Percentiles rank a stretch among this genome's conserved stretches.
Evolutionary conservation across 163 green algal species (phyloP).

Genomic region (Botryococcus braunii): DNA sequence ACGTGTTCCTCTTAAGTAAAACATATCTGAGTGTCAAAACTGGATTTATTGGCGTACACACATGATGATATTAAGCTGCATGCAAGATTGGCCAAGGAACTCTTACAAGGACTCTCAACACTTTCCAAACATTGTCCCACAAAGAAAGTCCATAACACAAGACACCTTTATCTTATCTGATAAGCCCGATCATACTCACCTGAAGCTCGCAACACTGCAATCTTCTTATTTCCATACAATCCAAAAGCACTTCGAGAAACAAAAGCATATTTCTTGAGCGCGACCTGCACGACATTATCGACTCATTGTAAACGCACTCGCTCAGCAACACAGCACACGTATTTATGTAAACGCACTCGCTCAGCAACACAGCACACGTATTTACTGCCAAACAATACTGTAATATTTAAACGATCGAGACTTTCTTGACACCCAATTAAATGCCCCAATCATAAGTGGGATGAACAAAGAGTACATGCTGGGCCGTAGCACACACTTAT

Average conservation of each 20-base stretch:
- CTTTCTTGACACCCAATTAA: not conserved
- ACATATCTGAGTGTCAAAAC: too few relatives aligned
- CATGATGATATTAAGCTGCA: too few relatives aligned
- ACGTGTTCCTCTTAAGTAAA: too few relatives aligned
- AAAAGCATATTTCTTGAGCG: conserved; percentile 49
- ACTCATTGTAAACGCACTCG: not conserved
- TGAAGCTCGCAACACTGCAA: conserved; percentile 69
- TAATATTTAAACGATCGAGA: not conserved
- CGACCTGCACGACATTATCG: conserved; percentile 25
- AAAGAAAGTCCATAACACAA: too few relatives aligned
- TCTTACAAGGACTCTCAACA: too few relatives aligned
- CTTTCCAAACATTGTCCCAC: too few relatives aligned
- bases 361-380: not conserved
- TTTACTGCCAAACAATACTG: not conserved
- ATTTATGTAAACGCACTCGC: not conserved
- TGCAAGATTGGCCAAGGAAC: too few relatives aligned
- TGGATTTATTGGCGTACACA: too few relatives aligned
- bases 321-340: not conserved
- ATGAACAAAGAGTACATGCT: not conserved
- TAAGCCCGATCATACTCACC: too few relatives aligned
- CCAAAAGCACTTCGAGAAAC: conserved; percentile 61
- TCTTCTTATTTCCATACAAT: conserved; percentile 51
- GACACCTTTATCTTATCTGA: too few relatives aligned
- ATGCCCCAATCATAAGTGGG: not conserved
- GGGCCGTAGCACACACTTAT: too few relatives aligned